These are phyloP conservation scores for Colletotrichum sp. DNA, from an alignment of 2,329 filamentous ascomycete species.

Conservation along the genomic window DNA sequence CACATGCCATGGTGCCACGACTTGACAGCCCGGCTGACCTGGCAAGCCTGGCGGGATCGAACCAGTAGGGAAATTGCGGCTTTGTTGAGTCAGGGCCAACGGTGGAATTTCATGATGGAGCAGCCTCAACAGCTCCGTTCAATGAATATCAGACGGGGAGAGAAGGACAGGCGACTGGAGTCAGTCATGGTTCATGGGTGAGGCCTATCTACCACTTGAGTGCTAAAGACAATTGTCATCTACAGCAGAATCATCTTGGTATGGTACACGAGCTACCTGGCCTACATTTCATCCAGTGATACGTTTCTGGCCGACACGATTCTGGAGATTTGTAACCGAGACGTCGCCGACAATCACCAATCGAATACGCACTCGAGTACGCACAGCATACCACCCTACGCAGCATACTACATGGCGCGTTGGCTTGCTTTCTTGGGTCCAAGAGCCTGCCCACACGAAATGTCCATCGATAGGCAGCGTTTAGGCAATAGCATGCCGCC, in stretches of 20 bases:
- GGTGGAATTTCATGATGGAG: background rate
- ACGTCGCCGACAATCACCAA: background rate
- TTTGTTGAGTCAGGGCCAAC: background rate
- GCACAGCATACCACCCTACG: background rate
- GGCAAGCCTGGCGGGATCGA: background rate
- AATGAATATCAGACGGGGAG: background rate
- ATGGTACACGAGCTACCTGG: background rate
- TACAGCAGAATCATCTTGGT: background rate
- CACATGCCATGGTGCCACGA: background rate
- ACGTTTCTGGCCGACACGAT: background rate
- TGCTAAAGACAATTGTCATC: background rate
- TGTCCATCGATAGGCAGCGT: background rate
- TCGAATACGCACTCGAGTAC: background rate
- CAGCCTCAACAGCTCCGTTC: background rate
- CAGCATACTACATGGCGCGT: background rate
- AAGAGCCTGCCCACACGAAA: background rate
- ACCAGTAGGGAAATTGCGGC: background rate
- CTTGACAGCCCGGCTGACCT: slow-evolving; percentile 1
- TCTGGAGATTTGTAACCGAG: background rate
- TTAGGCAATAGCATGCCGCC: background rate
- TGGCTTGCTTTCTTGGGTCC: background rate
- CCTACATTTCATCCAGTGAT: background rate
- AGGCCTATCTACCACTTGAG: background rate
- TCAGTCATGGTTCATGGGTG: background rate
- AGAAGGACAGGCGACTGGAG: background rate